These are phyloP conservation scores for Daedaleopsis sinensis DNA, from an alignment of 768 basidiomycete species.

Conservation along the genomic window DNA sequence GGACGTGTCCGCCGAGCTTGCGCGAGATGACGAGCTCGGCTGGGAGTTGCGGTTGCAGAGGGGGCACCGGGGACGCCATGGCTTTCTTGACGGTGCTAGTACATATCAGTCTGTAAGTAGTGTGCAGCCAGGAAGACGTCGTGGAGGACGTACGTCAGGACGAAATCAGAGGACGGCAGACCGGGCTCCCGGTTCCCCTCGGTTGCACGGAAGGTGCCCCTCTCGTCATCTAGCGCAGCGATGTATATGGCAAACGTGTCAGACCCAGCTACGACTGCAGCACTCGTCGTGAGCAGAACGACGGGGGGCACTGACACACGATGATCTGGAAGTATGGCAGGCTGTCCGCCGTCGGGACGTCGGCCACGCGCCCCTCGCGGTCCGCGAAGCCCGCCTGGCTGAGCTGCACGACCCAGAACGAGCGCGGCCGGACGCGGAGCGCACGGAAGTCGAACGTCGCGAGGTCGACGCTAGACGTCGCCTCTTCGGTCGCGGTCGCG, in stretches of 20 bases:
- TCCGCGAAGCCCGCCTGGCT: conserved; percentile 31
- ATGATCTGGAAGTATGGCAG: conserved; percentile 27
- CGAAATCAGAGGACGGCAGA: conserved; percentile 33
- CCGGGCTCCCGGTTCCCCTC: conserved; percentile 23
- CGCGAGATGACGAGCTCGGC: conserved; percentile 33
- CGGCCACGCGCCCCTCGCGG: conserved; percentile 19
- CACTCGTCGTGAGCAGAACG: no score
- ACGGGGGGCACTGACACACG: conserved; percentile 13
- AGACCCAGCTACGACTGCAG: no score
- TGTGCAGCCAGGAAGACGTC: not conserved
- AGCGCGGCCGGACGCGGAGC: conserved; percentile 24
- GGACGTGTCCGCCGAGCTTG: conserved; percentile 32
- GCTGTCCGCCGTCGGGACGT: conserved; percentile 23
- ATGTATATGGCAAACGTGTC: not conserved
- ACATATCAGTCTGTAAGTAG: not conserved
- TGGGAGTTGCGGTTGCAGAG: conserved; percentile 34
- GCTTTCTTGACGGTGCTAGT: conserved; percentile 33
- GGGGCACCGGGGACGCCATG: conserved; percentile 35
- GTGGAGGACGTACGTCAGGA: conserved; percentile 31
- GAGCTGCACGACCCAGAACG: conserved; percentile 40
- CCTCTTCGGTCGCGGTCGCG: not conserved
- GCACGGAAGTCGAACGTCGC: conserved; percentile 16
- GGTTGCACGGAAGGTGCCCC: conserved; percentile 27
- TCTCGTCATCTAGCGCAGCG: conserved; percentile 31
- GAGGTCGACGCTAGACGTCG: conserved; percentile 1